These are phyloP conservation scores for Cordyceps tenuipes DNA, from an alignment of 2,329 filamentous ascomycete species.

Conservation along the genomic window DNA sequence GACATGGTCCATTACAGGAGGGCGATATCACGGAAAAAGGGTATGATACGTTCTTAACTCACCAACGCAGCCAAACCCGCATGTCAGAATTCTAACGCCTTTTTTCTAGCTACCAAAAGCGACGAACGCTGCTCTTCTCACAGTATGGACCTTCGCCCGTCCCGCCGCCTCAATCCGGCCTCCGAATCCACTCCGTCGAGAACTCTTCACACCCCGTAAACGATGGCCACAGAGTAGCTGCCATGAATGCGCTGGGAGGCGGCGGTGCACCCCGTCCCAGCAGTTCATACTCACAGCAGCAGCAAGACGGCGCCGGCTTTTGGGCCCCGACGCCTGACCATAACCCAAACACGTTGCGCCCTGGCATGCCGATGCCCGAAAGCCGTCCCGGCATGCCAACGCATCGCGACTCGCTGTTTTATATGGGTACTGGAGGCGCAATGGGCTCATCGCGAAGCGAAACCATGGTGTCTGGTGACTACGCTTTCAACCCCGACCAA, in stretches of 20 bases:
- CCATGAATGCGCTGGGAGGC: constrained; percentile 53
- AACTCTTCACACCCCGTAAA: constrained; percentile 46
- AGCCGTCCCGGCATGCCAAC: constrained; percentile 22
- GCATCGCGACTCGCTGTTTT: constrained; percentile 45
- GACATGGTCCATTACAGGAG: constrained; percentile 48
- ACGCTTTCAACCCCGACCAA: constrained; percentile 82
- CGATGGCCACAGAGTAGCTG: constrained; percentile 55
- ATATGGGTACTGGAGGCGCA: constrained; percentile 32
- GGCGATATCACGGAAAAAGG: constrained; percentile 98
- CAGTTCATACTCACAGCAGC: constrained; percentile 13
- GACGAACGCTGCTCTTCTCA: constrained; percentile 75
- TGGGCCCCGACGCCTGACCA: constrained; percentile 3
- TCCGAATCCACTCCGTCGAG: constrained; percentile 55
- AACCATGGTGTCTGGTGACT: constrained; percentile 61
- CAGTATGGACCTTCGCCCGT: constrained; percentile 47
- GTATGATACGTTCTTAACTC: constrained; percentile 40
- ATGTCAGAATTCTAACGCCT: constrained; percentile 20
- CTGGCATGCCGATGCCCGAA: constrained; percentile 44
- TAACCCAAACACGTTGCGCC: constrained; percentile 37
- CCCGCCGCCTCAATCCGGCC: constrained; percentile 35
- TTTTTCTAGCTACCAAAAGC: constrained; percentile 73
- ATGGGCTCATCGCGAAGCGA: constrained; percentile 47
- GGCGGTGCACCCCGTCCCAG: constrained; percentile 16
- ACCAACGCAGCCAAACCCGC: not conserved
- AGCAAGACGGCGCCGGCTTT: constrained; percentile 16